Base-by-base conservation (phyloP, 2,329 filamentous ascomycete genomes). In the Colletotrichum melonis region DNA sequence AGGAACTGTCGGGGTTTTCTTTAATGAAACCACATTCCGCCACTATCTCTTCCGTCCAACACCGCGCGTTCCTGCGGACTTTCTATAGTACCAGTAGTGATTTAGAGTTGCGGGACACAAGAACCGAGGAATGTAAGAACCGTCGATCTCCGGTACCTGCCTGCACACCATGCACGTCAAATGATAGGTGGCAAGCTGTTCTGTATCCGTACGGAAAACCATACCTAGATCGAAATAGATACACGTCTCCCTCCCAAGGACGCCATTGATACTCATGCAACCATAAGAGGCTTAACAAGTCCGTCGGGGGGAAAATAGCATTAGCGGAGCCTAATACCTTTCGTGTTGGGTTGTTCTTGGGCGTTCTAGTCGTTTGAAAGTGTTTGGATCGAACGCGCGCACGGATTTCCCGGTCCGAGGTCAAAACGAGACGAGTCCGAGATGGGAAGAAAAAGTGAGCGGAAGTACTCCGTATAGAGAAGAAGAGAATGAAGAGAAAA, bases 61-160 rank as follows among this genome's bases (percentile, higher is more conserved):
- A 19, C 38, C 5, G 16, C 38, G 38, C 38, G 19, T 35, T 28
- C 24, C 57, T 28, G 46, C 64, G 63, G 38, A 16, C 56, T n/a
- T 54, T 52, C 28, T 52, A 14, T 14, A 24, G 52, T 26, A n/a
- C n/a, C 11, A 6, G 19, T 16, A n/a, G 28, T 5, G 42, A 35
- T 64, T 63, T 73, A 73, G 71, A 73, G 71, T 73, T 73, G 71
- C 71, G 71, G 71, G 67, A 65, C 60, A 62, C 35, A 35, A 55
- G 54, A 60, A 62, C 55, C 70, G 32, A 65, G 67, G 67, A 60
- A 62, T 60, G 60, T 14, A 58, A 38, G 60, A 70, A 60, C 67
- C 60, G 60, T 66, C 60, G 67, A 73, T 70, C 71, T 58, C 30
- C 60, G 49, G 67, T 28, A 32, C 35, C 38, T 16, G 6, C 35